Percentiles rank a stretch among this genome's conserved stretches.
phyloP scores from a whole-genome alignment of 2,329 filamentous ascomycete species.

The Fusarium equiseti region DNA sequence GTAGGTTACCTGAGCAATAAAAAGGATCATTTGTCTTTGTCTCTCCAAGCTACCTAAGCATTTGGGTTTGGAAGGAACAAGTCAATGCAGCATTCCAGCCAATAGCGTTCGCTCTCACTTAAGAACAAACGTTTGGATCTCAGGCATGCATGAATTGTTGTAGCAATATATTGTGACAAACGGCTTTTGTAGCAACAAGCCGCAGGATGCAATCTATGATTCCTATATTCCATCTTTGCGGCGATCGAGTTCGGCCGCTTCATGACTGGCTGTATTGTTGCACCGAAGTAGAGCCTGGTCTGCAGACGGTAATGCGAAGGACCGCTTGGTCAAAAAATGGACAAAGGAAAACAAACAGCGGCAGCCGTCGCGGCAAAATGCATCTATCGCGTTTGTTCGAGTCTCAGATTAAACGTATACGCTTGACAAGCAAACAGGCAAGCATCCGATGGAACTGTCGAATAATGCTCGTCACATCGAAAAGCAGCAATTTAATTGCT shows the following conservation, averaged over 20 bases:
- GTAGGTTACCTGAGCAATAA: background rate
- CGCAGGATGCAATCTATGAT: background rate
- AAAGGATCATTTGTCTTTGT: background rate
- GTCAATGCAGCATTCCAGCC: background rate
- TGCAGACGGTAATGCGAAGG: background rate
- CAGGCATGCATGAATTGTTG: background rate
- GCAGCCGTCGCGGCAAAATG: background rate
- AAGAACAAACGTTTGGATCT: background rate
- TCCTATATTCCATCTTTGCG: background rate
- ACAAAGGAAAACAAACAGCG: background rate
- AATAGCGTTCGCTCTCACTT: background rate
- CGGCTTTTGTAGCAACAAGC: background rate
- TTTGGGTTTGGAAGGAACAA: background rate
- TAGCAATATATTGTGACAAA: background rate
- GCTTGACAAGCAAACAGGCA: background rate
- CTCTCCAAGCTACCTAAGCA: background rate
- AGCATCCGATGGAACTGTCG: background rate
- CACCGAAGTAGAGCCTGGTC: constrained; percentile 1
- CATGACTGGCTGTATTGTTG: constrained; percentile 3
- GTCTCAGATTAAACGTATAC: background rate
- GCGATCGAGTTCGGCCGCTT: background rate
- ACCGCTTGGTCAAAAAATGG: constrained; percentile 13
- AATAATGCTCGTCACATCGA: background rate
- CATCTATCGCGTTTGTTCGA: background rate
- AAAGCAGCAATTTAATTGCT: background rate